phyloP scores from a whole-genome alignment of 768 basidiomycete genomes.

The Boletellus sp. region DNA sequence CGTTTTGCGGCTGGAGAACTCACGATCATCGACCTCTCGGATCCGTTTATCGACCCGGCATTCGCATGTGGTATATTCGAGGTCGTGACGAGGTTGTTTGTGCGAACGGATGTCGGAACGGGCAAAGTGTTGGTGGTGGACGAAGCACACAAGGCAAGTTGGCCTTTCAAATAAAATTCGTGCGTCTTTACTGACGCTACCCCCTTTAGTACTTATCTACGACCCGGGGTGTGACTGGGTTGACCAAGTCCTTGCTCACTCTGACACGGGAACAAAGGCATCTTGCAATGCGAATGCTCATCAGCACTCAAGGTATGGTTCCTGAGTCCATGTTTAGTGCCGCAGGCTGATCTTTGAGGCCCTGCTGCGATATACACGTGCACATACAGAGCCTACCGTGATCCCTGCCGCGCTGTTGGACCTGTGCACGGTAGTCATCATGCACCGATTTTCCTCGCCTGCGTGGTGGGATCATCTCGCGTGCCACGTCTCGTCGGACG shows the following conservation, averaged over 20 bases:
- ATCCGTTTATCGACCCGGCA: slow-evolving; percentile 61
- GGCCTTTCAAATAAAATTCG: background rate
- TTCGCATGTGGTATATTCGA: slow-evolving; percentile 66
- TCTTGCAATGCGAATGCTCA: slow-evolving; percentile 64
- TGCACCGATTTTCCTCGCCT: slow-evolving; percentile 69
- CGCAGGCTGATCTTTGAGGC: no score
- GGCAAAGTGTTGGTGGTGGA: slow-evolving; percentile 68
- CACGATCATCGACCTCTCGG: slow-evolving; percentile 64
- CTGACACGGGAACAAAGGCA: slow-evolving; percentile 67
- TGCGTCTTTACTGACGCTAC: background rate
- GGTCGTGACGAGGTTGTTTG: slow-evolving; percentile 58
- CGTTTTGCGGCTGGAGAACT: slow-evolving; percentile 55
- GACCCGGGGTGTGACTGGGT: slow-evolving; percentile 41
- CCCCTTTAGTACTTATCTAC: slow-evolving; percentile 49
- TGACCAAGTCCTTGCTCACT: slow-evolving; percentile 52
- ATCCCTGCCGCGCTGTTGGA: slow-evolving; percentile 62
- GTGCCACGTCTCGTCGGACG: slow-evolving; percentile 58
- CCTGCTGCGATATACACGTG: no score
- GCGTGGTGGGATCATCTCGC: slow-evolving; percentile 66
- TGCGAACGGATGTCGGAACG: slow-evolving; percentile 50
- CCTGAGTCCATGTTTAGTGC: no score
- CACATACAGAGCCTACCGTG: slow-evolving; percentile 56
- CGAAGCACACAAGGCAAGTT: slow-evolving; percentile 64
- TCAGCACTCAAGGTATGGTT: slow-evolving; percentile 63
- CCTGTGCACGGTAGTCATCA: slow-evolving; percentile 54